These are phyloP conservation scores for Fusarium agapanthi DNA, from an alignment of 2,329 filamentous ascomycete species.

Conservation along the genomic window DNA sequence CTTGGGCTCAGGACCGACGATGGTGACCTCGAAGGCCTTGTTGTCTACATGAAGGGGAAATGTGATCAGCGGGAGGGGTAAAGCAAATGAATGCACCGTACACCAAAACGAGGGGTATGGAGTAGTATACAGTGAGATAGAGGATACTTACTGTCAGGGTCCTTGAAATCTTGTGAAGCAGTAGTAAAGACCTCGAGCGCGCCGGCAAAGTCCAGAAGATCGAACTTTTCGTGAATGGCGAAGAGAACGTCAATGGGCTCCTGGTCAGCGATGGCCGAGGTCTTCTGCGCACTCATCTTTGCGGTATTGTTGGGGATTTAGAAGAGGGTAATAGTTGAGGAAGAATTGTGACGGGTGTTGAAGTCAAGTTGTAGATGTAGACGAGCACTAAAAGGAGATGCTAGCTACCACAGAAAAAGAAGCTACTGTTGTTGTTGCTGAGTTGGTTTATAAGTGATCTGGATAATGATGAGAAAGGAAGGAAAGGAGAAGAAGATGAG, in stretches of 20 bases:
- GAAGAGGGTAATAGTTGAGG: conserved; percentile 34
- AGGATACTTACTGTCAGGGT: conserved; percentile 56
- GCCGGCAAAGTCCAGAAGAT: conserved; percentile 67
- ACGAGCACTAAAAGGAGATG: conserved; percentile 21
- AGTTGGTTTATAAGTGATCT: conserved; percentile 33
- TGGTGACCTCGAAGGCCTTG: conserved; percentile 67
- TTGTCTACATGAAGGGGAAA: conserved; percentile 50
- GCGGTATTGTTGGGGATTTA: conserved; percentile 42
- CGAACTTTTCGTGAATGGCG: conserved; percentile 67
- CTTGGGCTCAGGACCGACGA: conserved; percentile 62
- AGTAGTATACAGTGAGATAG: neutral
- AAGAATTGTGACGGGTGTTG: conserved; percentile 28
- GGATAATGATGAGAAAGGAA: conserved; percentile 37
- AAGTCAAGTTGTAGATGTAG: conserved; percentile 17
- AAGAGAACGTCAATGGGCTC: conserved; percentile 69
- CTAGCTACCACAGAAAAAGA: conserved; percentile 15
- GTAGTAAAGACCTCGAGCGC: conserved; percentile 61
- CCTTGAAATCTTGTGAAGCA: conserved; percentile 62
- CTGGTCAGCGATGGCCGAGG: conserved; percentile 64
- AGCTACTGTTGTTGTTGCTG: conserved; percentile 24
- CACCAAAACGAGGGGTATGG: neutral
- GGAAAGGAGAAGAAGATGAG: conserved; percentile 34
- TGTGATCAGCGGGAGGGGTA: conserved; percentile 39
- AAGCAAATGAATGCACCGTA: conserved; percentile 5
- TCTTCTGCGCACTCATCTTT: conserved; percentile 67